A percentile compares a stretch with the other conserved stretches of the same genome.
phyloP scores from a whole-genome alignment of 2,329 filamentous ascomycete species.

The Paraconiothyrium sp. region DNA sequence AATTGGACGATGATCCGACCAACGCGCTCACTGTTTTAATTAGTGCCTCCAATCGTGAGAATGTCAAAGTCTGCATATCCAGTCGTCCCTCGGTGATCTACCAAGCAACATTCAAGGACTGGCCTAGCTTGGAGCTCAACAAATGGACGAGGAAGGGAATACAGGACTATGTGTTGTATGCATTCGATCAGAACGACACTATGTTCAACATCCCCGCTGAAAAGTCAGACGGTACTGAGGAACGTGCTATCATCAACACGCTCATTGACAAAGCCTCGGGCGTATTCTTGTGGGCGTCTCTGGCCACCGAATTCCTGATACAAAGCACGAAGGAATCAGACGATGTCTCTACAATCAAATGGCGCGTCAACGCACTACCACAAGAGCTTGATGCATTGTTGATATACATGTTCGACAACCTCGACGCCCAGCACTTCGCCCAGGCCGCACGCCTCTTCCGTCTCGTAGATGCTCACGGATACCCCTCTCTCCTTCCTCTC shows the following conservation, averaged over 20 bases:
- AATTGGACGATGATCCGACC: constrained; percentile 33
- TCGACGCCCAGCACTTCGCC: constrained; percentile 31
- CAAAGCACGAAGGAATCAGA: constrained; percentile 31
- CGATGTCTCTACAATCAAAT: constrained; percentile 33
- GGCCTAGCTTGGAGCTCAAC: constrained; percentile 35
- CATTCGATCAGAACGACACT: constrained; percentile 29
- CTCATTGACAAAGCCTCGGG: constrained; percentile 38
- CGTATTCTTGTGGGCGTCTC: constrained; percentile 38
- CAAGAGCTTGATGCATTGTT: constrained; percentile 36
- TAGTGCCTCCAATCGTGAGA: constrained; percentile 30
- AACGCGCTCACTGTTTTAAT: constrained; percentile 35
- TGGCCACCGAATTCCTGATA: constrained; percentile 36
- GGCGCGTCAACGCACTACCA: constrained; percentile 36
- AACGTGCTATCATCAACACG: constrained; percentile 30
- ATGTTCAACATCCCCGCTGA: constrained; percentile 34
- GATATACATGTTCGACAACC: constrained; percentile 32
- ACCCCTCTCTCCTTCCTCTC: constrained; percentile 34
- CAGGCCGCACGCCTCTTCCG: constrained; percentile 32
- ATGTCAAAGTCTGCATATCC: constrained; percentile 46
- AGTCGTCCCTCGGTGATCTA: constrained; percentile 35
- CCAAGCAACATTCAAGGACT: constrained; percentile 34
- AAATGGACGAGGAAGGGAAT: constrained; percentile 32
- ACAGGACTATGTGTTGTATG: constrained; percentile 27
- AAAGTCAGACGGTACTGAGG: constrained; percentile 30
- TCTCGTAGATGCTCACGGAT: constrained; percentile 35